A percentile compares a stretch with the other conserved stretches of the same genome.
Evolutionary conservation across 495 filamentous ascomycete species (phyloP).

Genomic region (Sordaria brevicollis): DNA sequence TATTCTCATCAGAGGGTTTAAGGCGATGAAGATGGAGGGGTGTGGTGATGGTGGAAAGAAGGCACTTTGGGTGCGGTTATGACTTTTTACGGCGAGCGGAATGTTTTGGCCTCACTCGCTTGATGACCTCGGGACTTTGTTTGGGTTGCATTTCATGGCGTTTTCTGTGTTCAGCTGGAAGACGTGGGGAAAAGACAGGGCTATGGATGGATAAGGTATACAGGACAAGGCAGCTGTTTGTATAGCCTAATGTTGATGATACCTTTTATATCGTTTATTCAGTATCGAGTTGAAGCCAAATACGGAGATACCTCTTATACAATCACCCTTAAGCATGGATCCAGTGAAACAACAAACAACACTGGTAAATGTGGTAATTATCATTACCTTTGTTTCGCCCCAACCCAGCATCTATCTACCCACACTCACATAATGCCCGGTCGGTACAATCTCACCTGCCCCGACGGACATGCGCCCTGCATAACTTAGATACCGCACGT

Average conservation of each 20-base stretch:
- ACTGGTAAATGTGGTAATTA: too few species aligned
- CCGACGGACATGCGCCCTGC: background rate
- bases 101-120: background rate
- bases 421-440: background rate
- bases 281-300: constrained; percentile 3
- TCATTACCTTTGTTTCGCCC: too few species aligned
- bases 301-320: background rate
- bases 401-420: background rate
- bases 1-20: constrained; percentile 38
- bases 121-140: background rate
- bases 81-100: background rate
- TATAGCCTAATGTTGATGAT: background rate
- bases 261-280: background rate
- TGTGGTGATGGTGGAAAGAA: background rate
- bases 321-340: too few species aligned
- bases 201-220: background rate
- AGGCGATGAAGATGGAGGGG: constrained; percentile 1
- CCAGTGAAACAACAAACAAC: too few species aligned
- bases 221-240: background rate
- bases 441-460: background rate
- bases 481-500: background rate
- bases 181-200: background rate
- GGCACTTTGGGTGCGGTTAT: background rate
- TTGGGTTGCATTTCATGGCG: background rate
- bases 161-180: background rate